A percentile compares a stretch with the other conserved stretches of the same genome.
phyloP scores from a whole-genome alignment of 495 filamentous ascomycete genomes.

The Penicillium tannophilum region DNA sequence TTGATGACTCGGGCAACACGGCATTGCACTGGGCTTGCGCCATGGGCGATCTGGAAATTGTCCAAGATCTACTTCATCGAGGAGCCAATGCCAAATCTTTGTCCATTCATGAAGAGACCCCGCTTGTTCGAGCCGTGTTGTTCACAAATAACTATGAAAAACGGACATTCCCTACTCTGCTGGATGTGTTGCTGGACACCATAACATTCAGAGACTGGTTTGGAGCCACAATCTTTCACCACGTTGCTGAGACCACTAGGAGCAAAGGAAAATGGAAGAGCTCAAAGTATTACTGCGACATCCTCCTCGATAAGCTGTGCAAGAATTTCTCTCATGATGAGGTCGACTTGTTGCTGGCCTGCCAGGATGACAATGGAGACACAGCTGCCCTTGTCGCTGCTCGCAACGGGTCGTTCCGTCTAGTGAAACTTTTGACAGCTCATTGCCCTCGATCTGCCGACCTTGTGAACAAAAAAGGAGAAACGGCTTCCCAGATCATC shows the following conservation, averaged over 20 bases:
- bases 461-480: conserved; percentile 74
- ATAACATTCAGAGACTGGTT: conserved; percentile 73
- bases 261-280: conserved; percentile 78
- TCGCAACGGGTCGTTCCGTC: conserved; percentile 57
- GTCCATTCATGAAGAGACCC: conserved; percentile 85
- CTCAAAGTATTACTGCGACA: conserved; percentile 89
- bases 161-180: conserved; percentile 76
- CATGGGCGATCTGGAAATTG: conserved; percentile 95
- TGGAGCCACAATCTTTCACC: conserved; percentile 86
- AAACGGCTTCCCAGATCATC: conserved; percentile 77
- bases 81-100: conserved; percentile 65
- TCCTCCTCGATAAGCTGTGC: conserved; percentile 80
- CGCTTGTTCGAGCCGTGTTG: conserved; percentile 88
- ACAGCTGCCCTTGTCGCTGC: conserved; percentile 89
- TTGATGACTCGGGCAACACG: conserved; percentile 86
- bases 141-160: conserved; percentile 97
- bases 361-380: conserved; percentile 80
- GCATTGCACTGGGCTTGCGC: conserved; percentile 95
- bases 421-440: conserved; percentile 44
- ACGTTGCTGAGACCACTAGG: conserved; percentile 81
- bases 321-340: conserved; percentile 67
- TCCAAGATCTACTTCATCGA: conserved; percentile 77
- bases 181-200: conserved; percentile 76
- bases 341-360: conserved; percentile 68
- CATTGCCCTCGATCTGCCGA: conserved; percentile 74